Conservation (phyloP, 495 filamentous ascomycete species). For the Penicillium desertorum region DNA sequence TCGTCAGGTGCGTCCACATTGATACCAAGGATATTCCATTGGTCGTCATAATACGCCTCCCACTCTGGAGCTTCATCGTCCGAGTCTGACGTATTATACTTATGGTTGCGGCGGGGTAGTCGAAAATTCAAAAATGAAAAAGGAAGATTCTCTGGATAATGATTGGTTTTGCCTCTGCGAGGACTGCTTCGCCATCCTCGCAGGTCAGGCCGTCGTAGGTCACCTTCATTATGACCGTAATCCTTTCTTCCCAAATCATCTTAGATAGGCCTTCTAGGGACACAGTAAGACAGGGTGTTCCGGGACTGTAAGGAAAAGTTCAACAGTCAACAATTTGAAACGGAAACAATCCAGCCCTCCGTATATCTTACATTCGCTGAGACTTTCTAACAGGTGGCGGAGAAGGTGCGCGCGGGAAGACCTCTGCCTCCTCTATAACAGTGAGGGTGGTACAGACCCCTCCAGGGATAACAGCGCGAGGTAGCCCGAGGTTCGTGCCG, state of each 20-base stretch:
- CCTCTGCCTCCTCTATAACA: not conserved
- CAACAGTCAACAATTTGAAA: not conserved
- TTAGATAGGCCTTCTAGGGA: conserved; percentile 1
- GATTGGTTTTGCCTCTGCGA: not conserved
- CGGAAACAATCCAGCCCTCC: not conserved
- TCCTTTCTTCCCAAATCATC: not conserved
- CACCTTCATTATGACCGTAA: conserved; percentile 2
- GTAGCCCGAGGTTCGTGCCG: conserved; percentile 1
- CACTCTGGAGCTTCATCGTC: conserved; percentile 1
- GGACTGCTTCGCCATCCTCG: conserved; percentile 3
- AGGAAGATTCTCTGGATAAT: not conserved
- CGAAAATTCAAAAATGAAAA: not conserved
- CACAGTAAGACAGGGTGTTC: conserved; percentile 1
- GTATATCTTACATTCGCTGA: not conserved
- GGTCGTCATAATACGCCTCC: conserved; percentile 8
- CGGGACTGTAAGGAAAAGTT: not conserved
- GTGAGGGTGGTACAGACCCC: not conserved
- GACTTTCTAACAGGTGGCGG: not conserved
- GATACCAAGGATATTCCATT: not conserved
- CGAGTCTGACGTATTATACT: not conserved
- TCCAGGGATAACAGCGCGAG: not conserved
- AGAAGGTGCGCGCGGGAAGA: not conserved
- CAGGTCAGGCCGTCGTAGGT: conserved; percentile 6
- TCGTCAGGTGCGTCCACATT: conserved; percentile 7
- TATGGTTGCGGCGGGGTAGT: not conserved